phyloP scores from a whole-genome alignment of 169 alveolate genomes.

The Cystoisospora suis region DNA sequence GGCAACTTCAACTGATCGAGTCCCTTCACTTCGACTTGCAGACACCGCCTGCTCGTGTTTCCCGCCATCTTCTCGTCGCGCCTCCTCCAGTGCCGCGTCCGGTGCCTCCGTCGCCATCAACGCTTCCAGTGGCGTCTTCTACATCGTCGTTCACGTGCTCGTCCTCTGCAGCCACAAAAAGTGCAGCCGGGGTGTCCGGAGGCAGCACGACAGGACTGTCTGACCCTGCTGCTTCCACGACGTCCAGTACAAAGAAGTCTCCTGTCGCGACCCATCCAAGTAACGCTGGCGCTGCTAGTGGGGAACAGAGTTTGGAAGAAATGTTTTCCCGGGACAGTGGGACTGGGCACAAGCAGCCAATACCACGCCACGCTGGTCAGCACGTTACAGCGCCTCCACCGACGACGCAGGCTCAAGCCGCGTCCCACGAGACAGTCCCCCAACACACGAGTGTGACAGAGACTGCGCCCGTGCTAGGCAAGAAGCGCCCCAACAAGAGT shows the following conservation, averaged over 20 bases:
- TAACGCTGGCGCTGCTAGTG: not conserved
- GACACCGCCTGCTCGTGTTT: constrained; percentile 32
- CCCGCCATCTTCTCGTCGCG: constrained; percentile 16
- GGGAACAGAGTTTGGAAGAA: no score
- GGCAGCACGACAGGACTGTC: not conserved
- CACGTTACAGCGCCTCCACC: no score
- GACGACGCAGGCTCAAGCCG: no score
- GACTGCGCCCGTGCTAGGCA: not conserved
- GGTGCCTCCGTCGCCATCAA: not conserved
- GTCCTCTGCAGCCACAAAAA: not conserved
- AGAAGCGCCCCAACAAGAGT: not conserved
- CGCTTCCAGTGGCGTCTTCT: not conserved
- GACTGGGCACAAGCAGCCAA: no score
- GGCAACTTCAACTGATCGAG: constrained; percentile 45
- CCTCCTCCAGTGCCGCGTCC: constrained; percentile 14
- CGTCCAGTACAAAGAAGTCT: not conserved
- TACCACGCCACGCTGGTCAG: no score
- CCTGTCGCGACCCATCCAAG: not conserved
- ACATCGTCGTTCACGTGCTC: not conserved
- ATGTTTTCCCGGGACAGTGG: no score
- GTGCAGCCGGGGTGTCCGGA: not conserved
- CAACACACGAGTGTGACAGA: not conserved
- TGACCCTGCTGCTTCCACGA: not conserved
- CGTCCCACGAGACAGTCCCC: not conserved
- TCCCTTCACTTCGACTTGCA: constrained; percentile 52